Evolutionary conservation across 257 asterid genomes (phyloP).

Genomic region (Ocimum tenuiflorum): DNA sequence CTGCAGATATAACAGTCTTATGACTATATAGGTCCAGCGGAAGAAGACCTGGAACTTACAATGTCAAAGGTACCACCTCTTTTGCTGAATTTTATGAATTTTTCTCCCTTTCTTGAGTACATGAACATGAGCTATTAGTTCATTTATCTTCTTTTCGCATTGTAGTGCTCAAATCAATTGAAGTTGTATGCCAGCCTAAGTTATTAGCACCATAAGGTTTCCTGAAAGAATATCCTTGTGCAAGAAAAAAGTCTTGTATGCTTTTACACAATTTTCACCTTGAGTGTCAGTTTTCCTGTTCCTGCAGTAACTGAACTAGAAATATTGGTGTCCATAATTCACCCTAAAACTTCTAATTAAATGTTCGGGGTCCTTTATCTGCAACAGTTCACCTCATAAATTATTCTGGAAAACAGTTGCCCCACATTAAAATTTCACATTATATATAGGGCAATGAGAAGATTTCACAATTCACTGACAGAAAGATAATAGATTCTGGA

Average conservation of each 20-base stretch:
- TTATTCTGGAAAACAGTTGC: background rate
- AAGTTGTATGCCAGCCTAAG: background rate
- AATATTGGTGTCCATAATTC: background rate
- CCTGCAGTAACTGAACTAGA: slow-evolving; percentile 8
- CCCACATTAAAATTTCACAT: too few species aligned
- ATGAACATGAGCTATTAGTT: background rate
- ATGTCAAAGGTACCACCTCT: slow-evolving; percentile 34
- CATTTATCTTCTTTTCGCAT: background rate
- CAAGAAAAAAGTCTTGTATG: background rate
- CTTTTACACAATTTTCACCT: background rate
- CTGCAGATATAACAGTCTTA: background rate
- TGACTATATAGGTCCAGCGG: slow-evolving; percentile 37
- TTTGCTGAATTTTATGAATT: background rate
- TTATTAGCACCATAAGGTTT: slow-evolving; percentile 10
- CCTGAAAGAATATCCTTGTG: background rate
- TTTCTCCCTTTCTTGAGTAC: slow-evolving; percentile 5
- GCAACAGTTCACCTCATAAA: background rate
- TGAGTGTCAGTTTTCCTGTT: background rate
- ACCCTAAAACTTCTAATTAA: background rate
- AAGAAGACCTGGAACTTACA: slow-evolving; percentile 21
- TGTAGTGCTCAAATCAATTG: background rate
- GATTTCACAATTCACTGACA: slow-evolving; percentile 7
- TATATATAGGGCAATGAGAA: background rate
- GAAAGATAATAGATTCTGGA: slow-evolving; percentile 15
- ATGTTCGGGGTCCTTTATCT: background rate